phyloP scores from a whole-genome alignment of 179 eudicot genomes.

The Sideroxylon spinosum region DNA sequence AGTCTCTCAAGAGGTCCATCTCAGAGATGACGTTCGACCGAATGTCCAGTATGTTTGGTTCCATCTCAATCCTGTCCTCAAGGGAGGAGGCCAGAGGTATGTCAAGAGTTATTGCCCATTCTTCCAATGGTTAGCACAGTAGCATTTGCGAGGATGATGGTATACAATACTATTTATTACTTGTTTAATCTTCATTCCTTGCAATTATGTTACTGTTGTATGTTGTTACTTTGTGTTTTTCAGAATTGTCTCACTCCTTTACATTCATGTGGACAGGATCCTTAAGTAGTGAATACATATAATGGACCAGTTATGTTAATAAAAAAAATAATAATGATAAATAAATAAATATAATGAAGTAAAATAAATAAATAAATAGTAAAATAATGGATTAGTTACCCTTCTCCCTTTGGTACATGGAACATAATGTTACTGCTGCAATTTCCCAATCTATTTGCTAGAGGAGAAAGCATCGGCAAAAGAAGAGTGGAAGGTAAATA shows the following conservation, averaged over 20 bases:
- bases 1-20: conserved; percentile 54
- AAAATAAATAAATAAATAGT: no score
- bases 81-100: conserved; percentile 57
- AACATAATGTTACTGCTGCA: background rate
- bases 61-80: conserved; percentile 51
- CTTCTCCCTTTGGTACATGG: background rate
- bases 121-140: background rate
- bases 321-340: no score
- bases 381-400: background rate
- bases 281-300: background rate
- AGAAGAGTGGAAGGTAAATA: conserved; percentile 1
- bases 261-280: background rate
- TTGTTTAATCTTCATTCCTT: background rate
- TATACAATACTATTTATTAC: background rate
- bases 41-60: conserved; percentile 68
- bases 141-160: background rate
- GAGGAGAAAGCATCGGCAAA: background rate
- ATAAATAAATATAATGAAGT: no score
- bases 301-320: background rate
- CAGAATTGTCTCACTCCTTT: background rate
- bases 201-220: conserved; percentile 3
- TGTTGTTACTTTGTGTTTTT: background rate
- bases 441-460: background rate
- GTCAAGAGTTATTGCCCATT: background rate
- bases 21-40: conserved; percentile 72